Evolutionary conservation across 176 grass and related monocot genomes (phyloP).

Genomic region (Elaeis guineensis): DNA sequence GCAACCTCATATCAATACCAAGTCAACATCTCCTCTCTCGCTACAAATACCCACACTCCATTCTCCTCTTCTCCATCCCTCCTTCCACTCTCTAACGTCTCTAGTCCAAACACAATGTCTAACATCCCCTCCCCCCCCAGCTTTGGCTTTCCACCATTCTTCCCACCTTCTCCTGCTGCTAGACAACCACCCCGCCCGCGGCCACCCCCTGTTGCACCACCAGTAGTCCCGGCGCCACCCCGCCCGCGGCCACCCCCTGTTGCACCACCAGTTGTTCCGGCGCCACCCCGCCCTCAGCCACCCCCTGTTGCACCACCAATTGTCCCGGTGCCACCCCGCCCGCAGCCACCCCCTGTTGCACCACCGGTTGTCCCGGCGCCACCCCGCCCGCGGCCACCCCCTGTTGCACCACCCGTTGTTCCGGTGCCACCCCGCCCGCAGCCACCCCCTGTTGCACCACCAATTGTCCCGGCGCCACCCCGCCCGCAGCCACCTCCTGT

Average conservation of each 20-base stretch:
- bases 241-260: not conserved
- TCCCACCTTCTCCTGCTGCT: not conserved
- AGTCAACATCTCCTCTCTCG: not conserved
- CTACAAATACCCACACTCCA: not conserved
- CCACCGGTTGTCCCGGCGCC: too few species aligned
- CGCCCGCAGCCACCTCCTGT: not conserved
- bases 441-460: not conserved
- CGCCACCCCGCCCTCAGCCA: not conserved
- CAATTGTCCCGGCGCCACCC: not conserved
- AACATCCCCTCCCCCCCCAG: too few species aligned
- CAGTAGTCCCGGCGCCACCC: not conserved
- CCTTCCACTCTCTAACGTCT: not conserved
- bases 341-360: not conserved
- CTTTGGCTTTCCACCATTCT: too few species aligned
- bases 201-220: not conserved
- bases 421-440: not conserved
- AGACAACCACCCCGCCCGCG: not conserved
- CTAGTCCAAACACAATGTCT: too few species aligned
- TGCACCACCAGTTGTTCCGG: not conserved
- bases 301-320: too few species aligned
- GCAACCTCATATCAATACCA: not conserved
- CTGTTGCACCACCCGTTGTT: not conserved
- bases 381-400: not conserved
- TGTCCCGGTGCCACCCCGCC: not conserved
- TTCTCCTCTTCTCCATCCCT: not conserved